Base-by-base conservation (phyloP, 2,329 filamentous ascomycete genomes). In the Penicillium sp. region DNA sequence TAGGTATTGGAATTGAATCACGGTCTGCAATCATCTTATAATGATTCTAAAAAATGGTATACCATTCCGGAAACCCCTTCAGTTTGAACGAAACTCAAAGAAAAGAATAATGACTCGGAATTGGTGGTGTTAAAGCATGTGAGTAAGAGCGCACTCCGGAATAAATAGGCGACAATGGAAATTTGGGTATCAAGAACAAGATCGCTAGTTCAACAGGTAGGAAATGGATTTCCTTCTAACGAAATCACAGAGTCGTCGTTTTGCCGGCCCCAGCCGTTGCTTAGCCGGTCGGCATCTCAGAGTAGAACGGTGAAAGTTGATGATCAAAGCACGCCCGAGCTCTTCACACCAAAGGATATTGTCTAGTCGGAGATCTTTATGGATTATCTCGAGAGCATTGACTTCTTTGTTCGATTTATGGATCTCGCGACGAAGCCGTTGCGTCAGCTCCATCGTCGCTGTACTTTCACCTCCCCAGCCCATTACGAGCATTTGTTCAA, bases 381-480 rank as follows among this genome's bases (percentile, higher is more conserved):
- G 18, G 19, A 37, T n/a, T 13, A 68, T 51, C 5, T 61, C 56
- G 1, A 65, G 37, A 29, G 45, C 42, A 24, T 47, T 54, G 31
- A 67, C 58, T 33, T 52, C 50, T 7, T 39, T 53, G 23, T 47
- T 39, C 31, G 52, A 59, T 51, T 21, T 43, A 18, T 37, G 48
- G 37, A 50, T 47, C n/a, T 19, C 29, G 14, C 33, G 23, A 5
- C 28, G 55, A 42, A 51, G 36, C n/a, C n/a, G n/a, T n/a, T n/a
- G n/a, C n/a, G n/a, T n/a, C n/a, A 37, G 16, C 19, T 37, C 34
- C 18, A 37, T 37, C 34, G 16, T 21, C 16, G n/a, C 34, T 37
- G 18, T 19, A 37, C 18, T 37, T 37, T 19, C 5, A 37, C 18
- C 16, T 37, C 16, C 18, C 34, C 8, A 37, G n/a, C 18, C 34